Percentiles rank a stretch among this genome's conserved stretches.
Evolutionary conservation across 2,329 filamentous ascomycete genomes (phyloP).

Genomic region (Aspergillus sojae): DNA sequence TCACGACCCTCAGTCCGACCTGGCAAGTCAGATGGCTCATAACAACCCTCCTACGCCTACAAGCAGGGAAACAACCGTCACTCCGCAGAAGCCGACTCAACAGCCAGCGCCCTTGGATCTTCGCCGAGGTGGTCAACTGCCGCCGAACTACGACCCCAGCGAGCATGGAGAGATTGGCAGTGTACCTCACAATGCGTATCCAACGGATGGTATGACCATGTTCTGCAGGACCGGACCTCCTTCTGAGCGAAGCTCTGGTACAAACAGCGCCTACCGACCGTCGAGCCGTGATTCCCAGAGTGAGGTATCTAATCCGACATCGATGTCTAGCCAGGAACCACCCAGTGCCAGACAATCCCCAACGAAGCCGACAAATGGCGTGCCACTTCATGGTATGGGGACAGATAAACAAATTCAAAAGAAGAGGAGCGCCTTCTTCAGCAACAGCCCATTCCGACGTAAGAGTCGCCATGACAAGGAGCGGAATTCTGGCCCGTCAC

Average conservation of each 20-base stretch:
- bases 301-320: constrained; percentile 87
- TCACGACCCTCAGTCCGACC: constrained; percentile 76
- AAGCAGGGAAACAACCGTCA: constrained; percentile 55
- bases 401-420: constrained; percentile 70
- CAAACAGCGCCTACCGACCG: constrained; percentile 67
- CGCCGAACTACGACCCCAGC: constrained; percentile 55
- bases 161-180: constrained; percentile 67
- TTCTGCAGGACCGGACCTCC: constrained; percentile 78
- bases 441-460: constrained; percentile 86
- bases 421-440: constrained; percentile 84
- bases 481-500: constrained; percentile 37
- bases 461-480: constrained; percentile 83
- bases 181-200: constrained; percentile 90
- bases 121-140: constrained; percentile 43
- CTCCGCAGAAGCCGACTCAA: constrained; percentile 53
- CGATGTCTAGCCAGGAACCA: constrained; percentile 82
- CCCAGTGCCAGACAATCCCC: constrained; percentile 74
- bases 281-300: constrained; percentile 87
- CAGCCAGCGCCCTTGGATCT: constrained; percentile 43
- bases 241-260: constrained; percentile 70
- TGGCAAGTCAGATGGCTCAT: constrained; percentile 71
- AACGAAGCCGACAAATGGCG: constrained; percentile 58
- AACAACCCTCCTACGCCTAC: constrained; percentile 50
- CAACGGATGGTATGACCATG: constrained; percentile 96
- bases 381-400: constrained; percentile 47